phyloP scores from a whole-genome alignment of 192 early-diverging fungal species.

The Phlyctochytrium arcticum region DNA sequence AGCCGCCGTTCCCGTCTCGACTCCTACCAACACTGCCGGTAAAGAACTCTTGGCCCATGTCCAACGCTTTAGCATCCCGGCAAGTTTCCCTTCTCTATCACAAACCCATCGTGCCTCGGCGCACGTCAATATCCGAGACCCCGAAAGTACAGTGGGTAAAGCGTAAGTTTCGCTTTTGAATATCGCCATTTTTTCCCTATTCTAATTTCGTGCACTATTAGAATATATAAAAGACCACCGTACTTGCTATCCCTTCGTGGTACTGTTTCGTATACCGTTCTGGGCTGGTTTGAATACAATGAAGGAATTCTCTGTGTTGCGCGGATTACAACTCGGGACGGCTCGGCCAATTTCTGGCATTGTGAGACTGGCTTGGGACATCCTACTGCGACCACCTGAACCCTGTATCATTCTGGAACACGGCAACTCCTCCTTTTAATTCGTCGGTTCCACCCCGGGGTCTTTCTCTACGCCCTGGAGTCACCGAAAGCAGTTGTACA shows the following conservation, averaged over 20 bases:
- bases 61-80: conserved; percentile 2
- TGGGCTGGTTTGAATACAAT: not conserved
- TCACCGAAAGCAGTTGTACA: too few relatives aligned
- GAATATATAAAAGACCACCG: conserved; percentile 3
- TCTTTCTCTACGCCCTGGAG: too few relatives aligned
- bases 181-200: not conserved
- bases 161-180: not conserved
- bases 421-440: too few relatives aligned
- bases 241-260: conserved; percentile 10
- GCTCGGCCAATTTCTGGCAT: too few relatives aligned
- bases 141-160: conserved; percentile 16
- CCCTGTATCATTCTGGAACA: too few relatives aligned
- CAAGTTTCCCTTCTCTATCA: not conserved
- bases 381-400: too few relatives aligned
- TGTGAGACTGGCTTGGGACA: too few relatives aligned
- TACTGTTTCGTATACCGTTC: not conserved
- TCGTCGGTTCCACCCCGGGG: too few relatives aligned
- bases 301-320: not conserved
- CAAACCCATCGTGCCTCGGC: not conserved
- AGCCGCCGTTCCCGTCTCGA: not conserved
- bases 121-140: conserved; percentile 7
- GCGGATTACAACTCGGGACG: too few relatives aligned
- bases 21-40: not conserved
- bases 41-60: conserved; percentile 12
- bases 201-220: not conserved